Percentiles rank a stretch among this genome's conserved stretches.
phyloP scores from a whole-genome alignment of 2,329 filamentous ascomycete genomes.

The Coniochaeta prunicola region DNA sequence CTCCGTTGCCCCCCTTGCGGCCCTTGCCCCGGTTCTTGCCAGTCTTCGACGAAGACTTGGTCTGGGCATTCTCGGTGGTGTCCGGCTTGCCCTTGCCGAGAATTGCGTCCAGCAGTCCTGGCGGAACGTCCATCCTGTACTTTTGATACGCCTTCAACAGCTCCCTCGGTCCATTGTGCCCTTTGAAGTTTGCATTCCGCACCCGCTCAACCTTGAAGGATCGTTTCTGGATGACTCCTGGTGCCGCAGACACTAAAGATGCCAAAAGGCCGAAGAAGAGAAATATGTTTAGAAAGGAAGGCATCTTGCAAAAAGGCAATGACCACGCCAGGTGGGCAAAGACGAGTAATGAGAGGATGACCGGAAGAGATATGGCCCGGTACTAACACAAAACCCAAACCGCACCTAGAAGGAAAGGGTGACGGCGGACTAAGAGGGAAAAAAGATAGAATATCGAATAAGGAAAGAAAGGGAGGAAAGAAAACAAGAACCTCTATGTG shows the following conservation, averaged over 20 bases:
- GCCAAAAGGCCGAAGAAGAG: slow-evolving; percentile 40
- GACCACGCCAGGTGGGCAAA: slow-evolving; percentile 18
- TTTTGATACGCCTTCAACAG: slow-evolving; percentile 63
- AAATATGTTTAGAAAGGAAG: slow-evolving; percentile 15
- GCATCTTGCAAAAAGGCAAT: slow-evolving; percentile 14
- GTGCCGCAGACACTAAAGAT: slow-evolving; percentile 37
- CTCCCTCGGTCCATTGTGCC: slow-evolving; percentile 49
- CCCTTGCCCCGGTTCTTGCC: slow-evolving; percentile 2
- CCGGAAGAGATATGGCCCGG: not conserved
- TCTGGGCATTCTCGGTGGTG: slow-evolving; percentile 6
- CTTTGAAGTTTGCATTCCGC: slow-evolving; percentile 45
- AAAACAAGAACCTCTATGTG: not conserved
- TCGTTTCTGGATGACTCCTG: slow-evolving; percentile 36
- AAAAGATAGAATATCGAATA: not conserved
- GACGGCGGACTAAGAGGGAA: not conserved
- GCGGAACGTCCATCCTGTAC: slow-evolving; percentile 48
- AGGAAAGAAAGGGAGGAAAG: not conserved
- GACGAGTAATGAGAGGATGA: slow-evolving; percentile 3
- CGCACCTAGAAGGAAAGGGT: slow-evolving; percentile 5
- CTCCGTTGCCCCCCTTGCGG: slow-evolving; percentile 4
- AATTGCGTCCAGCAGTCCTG: slow-evolving; percentile 31
- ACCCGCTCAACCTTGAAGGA: slow-evolving; percentile 57
- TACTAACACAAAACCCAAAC: not conserved
- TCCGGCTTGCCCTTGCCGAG: slow-evolving; percentile 15
- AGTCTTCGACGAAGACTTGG: slow-evolving; percentile 1